These are phyloP conservation scores for Nemania bipapillata DNA, from an alignment of 2,329 filamentous ascomycete species.

Conservation along the genomic window DNA sequence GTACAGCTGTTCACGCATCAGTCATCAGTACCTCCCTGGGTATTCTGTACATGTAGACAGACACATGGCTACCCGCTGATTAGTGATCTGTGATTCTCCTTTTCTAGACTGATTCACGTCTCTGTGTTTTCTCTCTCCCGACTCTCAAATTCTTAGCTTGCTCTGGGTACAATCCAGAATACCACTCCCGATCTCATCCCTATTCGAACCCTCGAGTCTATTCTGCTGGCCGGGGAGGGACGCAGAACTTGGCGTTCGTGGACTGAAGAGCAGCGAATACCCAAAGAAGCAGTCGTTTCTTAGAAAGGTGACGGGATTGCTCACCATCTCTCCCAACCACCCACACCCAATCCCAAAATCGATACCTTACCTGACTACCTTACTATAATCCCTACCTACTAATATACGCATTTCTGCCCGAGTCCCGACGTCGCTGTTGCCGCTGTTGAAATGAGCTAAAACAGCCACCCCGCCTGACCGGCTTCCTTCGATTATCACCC, in stretches of 20 bases:
- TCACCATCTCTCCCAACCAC: constrained; percentile 29
- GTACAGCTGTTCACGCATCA: constrained; percentile 4
- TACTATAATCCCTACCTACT: constrained; percentile 17
- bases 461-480: constrained; percentile 37
- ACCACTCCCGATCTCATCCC: constrained; percentile 1
- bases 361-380: constrained; percentile 28
- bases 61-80: constrained; percentile 8
- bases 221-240: constrained; percentile 1
- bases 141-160: constrained; percentile 9
- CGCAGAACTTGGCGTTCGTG: not conserved
- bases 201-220: constrained; percentile 7
- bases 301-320: constrained; percentile 28
- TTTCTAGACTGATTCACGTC: constrained; percentile 16
- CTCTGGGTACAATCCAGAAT: too few species aligned
- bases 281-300: not conserved
- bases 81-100: constrained; percentile 26
- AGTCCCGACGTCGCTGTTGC: constrained; percentile 33
- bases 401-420: constrained; percentile 36
- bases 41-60: not conserved
- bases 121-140: constrained; percentile 3
- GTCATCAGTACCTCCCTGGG: not conserved
- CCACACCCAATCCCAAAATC: constrained; percentile 34
- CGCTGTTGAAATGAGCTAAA: constrained; percentile 41
- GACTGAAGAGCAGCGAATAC: not conserved
- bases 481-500: constrained; percentile 28